phyloP scores from a whole-genome alignment of 768 basidiomycete species.

The Mycena albidolilacea region DNA sequence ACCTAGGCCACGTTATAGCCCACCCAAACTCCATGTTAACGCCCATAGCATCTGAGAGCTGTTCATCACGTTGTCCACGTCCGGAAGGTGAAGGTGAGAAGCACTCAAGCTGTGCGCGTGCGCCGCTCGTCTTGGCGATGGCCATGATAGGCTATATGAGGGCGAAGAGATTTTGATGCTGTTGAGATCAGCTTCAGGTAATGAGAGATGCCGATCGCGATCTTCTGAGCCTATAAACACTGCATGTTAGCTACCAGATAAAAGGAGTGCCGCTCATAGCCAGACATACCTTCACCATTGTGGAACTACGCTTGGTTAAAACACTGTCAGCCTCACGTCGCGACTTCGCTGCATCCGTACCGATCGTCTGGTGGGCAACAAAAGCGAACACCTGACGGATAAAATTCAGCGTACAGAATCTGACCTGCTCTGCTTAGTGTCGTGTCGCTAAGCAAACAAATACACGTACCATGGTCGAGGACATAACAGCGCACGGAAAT shows the following conservation, averaged over 20 bases:
- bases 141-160: neutral
- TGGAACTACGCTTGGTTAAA: neutral
- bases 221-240: no score
- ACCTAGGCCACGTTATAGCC: neutral
- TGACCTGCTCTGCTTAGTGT: constrained; percentile 4
- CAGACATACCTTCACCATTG: neutral
- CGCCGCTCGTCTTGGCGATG: constrained; percentile 4
- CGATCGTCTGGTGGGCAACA: no score
- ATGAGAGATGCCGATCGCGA: no score
- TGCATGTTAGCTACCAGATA: no score
- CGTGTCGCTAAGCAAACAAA: neutral
- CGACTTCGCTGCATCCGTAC: neutral
- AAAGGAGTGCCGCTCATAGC: neutral
- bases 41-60: neutral
- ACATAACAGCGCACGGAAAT: neutral
- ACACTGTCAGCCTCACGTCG: neutral
- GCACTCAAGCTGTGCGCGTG: neutral
- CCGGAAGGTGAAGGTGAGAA: no score
- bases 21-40: neutral
- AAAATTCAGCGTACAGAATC: no score
- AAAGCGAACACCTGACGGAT: no score
- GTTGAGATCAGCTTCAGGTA: no score
- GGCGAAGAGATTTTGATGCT: neutral
- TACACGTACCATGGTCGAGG: constrained; percentile 5
- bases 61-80: no score